Conservation (phyloP, 2,329 filamentous ascomycete species). For the Amauroascus niger region DNA sequence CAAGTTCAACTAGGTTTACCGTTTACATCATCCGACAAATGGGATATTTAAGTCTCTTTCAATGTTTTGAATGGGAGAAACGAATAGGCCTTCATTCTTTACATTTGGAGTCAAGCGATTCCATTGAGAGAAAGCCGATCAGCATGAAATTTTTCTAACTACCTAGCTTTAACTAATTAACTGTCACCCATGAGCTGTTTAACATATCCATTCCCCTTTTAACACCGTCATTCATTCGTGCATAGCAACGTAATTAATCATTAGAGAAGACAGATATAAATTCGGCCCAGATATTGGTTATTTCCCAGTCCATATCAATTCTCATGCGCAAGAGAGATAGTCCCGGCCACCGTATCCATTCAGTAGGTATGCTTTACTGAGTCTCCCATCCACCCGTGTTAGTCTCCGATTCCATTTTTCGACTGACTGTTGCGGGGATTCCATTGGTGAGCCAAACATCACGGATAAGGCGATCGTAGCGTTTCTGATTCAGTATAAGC, state of each 20-base stretch:
- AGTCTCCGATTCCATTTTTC: slow-evolving; percentile 86
- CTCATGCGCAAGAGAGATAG: background rate
- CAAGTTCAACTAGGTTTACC: too few relatives aligned
- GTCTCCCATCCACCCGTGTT: slow-evolving; percentile 97
- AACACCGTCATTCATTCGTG: background rate
- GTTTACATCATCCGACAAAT: too few relatives aligned
- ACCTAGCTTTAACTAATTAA: too few relatives aligned
- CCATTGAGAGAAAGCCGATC: too few relatives aligned
- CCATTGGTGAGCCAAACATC: slow-evolving; percentile 79
- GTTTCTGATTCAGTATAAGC: slow-evolving; percentile 82
- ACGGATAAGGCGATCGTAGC: slow-evolving; percentile 80
- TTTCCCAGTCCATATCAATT: background rate
- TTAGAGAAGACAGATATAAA: background rate
- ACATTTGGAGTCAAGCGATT: too few relatives aligned
- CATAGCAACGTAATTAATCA: too few relatives aligned
- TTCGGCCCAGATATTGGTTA: background rate
- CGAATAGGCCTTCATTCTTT: too few relatives aligned
- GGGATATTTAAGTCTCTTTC: too few relatives aligned
- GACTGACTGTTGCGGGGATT: slow-evolving; percentile 77
- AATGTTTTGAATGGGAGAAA: too few relatives aligned
- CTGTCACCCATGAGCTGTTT: too few relatives aligned
- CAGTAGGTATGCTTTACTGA: background rate
- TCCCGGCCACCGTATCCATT: background rate
- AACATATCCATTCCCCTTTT: background rate
- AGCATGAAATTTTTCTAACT: too few relatives aligned